Percentiles rank a stretch among this genome's conserved stretches.
Evolutionary conservation across 1,284 basidiomycete species (phyloP).

Genomic region (Anthracocystis panici-leucophaei): DNA sequence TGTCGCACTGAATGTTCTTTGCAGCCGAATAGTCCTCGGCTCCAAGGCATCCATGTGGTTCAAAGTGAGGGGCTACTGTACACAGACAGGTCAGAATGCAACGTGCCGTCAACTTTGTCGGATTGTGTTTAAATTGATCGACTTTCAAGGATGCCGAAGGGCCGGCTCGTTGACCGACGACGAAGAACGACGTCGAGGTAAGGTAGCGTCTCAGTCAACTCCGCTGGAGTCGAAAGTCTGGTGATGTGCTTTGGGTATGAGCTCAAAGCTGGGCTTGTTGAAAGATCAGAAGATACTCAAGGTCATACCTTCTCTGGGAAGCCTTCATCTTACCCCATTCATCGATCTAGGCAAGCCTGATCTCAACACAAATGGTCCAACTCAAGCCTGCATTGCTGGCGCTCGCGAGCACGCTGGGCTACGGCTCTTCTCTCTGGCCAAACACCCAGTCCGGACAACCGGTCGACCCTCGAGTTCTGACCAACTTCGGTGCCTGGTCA

Average conservation of each 20-base stretch:
- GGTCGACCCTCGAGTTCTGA: conserved; percentile 19
- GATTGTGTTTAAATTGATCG: background rate
- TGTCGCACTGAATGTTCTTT: background rate
- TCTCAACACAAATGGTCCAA: conserved; percentile 8
- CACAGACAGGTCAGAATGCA: background rate
- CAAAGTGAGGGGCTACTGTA: background rate
- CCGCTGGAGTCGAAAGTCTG: no score
- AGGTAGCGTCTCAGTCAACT: no score
- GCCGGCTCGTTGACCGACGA: background rate
- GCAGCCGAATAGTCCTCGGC: background rate
- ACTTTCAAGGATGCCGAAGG: background rate
- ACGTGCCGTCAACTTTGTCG: background rate
- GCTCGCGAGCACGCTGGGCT: conserved; percentile 22
- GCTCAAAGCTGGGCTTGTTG: no score
- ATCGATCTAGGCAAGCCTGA: no score
- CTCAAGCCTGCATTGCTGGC: conserved; percentile 18
- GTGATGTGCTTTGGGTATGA: no score
- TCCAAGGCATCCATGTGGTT: background rate
- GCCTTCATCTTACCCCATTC: no score
- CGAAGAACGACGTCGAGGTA: no score
- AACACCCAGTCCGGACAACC: conserved; percentile 14
- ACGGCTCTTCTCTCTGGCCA: conserved; percentile 26
- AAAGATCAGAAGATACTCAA: no score
- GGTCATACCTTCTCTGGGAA: no score
- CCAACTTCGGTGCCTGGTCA: conserved; percentile 31